These are phyloP conservation scores for Linanthus parryae DNA, from an alignment of 148 eudicot genomes.

Conservation along the genomic window DNA sequence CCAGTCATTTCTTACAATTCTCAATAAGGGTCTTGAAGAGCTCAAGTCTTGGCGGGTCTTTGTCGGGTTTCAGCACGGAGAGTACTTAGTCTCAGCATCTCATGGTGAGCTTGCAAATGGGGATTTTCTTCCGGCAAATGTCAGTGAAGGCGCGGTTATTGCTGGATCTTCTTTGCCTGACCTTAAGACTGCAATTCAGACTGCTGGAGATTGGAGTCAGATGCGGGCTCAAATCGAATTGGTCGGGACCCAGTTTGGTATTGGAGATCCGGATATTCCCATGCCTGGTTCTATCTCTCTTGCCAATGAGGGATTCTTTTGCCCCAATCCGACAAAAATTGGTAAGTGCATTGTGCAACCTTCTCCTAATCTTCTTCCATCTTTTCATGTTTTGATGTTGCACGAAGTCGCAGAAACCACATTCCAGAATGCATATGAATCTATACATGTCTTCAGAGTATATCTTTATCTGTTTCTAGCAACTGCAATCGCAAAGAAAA, in stretches of 20 bases:
- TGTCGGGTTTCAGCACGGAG: conserved; percentile 37
- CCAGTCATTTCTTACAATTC: conserved; percentile 23
- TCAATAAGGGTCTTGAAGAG: conserved; percentile 26
- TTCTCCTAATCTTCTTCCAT: not conserved
- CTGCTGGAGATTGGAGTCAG: conserved; percentile 55
- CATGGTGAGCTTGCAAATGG: conserved; percentile 43
- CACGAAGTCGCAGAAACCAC: too few species aligned
- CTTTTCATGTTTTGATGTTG: too few species aligned
- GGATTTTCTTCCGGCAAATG: conserved; percentile 32
- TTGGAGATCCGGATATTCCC: conserved; percentile 34
- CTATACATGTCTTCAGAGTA: too few species aligned
- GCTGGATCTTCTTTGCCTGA: conserved; percentile 36
- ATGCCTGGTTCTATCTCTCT: conserved; percentile 30
- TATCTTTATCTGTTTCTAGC: too few species aligned
- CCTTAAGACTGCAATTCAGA: conserved; percentile 49
- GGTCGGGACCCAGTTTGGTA: conserved; percentile 77
- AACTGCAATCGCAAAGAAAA: too few species aligned
- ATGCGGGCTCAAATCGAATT: conserved; percentile 39
- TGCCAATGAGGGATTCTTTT: conserved; percentile 41
- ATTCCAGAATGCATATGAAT: too few species aligned
- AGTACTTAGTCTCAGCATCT: conserved; percentile 42
- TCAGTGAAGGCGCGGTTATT: conserved; percentile 36
- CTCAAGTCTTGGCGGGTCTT: conserved; percentile 41
- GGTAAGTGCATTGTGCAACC: conserved; percentile 10
- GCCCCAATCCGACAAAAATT: conserved; percentile 20